These are phyloP conservation scores for Xerocomus brunneocitrinus DNA, from an alignment of 768 basidiomycete genomes.

Conservation along the genomic window DNA sequence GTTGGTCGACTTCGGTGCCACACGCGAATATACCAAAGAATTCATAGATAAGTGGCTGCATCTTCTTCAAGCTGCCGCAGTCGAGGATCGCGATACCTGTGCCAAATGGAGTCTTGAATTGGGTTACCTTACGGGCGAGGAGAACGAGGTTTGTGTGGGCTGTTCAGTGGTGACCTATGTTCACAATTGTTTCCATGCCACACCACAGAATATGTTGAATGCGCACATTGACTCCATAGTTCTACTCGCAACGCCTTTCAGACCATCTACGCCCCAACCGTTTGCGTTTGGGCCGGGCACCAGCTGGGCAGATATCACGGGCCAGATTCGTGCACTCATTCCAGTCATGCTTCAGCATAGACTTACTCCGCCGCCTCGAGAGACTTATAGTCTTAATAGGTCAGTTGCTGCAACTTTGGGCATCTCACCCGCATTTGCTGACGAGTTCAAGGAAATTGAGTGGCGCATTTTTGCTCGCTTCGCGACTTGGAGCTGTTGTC, in stretches of 20 bases:
- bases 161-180: background rate
- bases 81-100: slow-evolving; percentile 63
- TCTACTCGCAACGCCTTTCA: slow-evolving; percentile 86
- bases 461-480: slow-evolving; percentile 75
- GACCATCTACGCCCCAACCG: slow-evolving; percentile 52
- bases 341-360: slow-evolving; percentile 88
- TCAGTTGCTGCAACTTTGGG: slow-evolving; percentile 30
- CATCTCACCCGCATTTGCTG: background rate
- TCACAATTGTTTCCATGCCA: background rate
- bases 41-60: slow-evolving; percentile 88
- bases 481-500: slow-evolving; percentile 67
- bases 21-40: slow-evolving; percentile 73
- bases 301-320: slow-evolving; percentile 66
- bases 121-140: slow-evolving; percentile 87
- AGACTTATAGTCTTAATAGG: slow-evolving; percentile 95
- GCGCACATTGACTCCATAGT: slow-evolving; percentile 83
- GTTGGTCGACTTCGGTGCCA: slow-evolving; percentile 95
- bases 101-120: slow-evolving; percentile 70
- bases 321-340: slow-evolving; percentile 72
- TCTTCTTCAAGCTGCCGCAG: slow-evolving; percentile 77
- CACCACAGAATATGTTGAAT: slow-evolving; percentile 63
- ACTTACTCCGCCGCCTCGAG: slow-evolving; percentile 86
- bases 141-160: slow-evolving; percentile 57
- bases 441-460: slow-evolving; percentile 58
- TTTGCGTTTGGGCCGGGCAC: slow-evolving; percentile 75